Base-by-base conservation (phyloP, 164 flowering plant genomes). In the Warburgia ugandensis region DNA sequence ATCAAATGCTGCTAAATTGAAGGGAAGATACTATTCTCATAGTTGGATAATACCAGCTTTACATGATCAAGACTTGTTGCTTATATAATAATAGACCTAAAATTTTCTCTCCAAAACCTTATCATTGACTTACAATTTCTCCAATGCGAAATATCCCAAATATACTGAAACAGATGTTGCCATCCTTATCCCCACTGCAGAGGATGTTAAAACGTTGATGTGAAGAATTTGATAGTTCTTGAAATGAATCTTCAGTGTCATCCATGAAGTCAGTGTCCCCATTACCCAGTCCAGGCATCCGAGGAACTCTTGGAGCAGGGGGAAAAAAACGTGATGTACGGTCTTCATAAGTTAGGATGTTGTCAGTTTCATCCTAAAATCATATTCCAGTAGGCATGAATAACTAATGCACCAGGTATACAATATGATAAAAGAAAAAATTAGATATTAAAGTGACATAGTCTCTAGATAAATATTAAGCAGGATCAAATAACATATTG, bases 101-200 rank as follows among this genome's bases (percentile, higher is more conserved):
- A 16, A 31, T 38, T 32, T 5, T 19, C 19, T 29, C 16, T 37
- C 26, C 28, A 3, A 39, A 14, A 41, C 6, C 9, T 3, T 9
- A 29, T 20, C 32, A 39, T 20, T 29, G 31, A 78, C 98, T 85
- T 76, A 91, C 98, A 60, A 92, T 64, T 65, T 76, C 80, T 56
- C 86, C 96, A 22, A 92, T 77, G 9, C 82, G 94, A 52, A 92
- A 83, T 72, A 88, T 81, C 48, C 96, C 98, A 83, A 92, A 85
- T 65, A 92, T 92, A 55, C 73, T 79, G 52, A 92, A 85, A 77
- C 90, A 81, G 51, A 92, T 77, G 72, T 48, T 71, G 58, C 98
- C 98, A 68, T 79, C 94, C 59, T 65, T 77, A 59, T 88, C 96
- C 54, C 85, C 96, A 68, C 96, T 88, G 62, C 94, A 85, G 26